These are phyloP conservation scores for Pythium brachiatum DNA, from an alignment of 352 stramenopile species.

Conservation along the genomic window DNA sequence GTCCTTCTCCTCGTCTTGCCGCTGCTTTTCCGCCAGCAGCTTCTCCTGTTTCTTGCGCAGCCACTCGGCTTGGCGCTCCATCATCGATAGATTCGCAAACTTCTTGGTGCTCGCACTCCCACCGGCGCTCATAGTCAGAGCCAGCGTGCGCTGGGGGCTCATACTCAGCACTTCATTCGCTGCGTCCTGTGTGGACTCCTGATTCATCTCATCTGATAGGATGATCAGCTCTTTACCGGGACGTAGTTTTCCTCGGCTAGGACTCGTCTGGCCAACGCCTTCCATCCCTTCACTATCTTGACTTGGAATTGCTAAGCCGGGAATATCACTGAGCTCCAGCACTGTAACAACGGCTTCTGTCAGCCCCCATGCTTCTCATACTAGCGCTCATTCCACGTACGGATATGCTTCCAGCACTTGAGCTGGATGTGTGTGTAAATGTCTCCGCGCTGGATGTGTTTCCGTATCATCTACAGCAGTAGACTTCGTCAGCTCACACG, in stretches of 20 bases:
- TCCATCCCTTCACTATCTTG: slow-evolving; percentile 14
- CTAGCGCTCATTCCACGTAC: slow-evolving; percentile 25
- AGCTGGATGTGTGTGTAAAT: slow-evolving; percentile 56
- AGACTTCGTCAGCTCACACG: neutral
- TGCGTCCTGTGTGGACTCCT: slow-evolving; percentile 14
- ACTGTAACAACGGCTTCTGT: slow-evolving; percentile 26
- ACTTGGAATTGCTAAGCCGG: slow-evolving; percentile 24
- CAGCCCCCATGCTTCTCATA: too few relatives aligned
- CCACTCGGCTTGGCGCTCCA: slow-evolving; percentile 80
- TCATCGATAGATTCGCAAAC: slow-evolving; percentile 67
- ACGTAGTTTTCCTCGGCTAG: slow-evolving; percentile 68
- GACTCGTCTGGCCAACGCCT: slow-evolving; percentile 34
- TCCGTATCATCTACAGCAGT: slow-evolving; percentile 51
- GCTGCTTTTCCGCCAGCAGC: slow-evolving; percentile 54
- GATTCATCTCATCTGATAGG: slow-evolving; percentile 45
- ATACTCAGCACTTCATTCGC: slow-evolving; percentile 8
- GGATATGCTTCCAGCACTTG: slow-evolving; percentile 81
- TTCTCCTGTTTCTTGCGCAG: slow-evolving; percentile 78
- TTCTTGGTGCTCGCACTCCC: slow-evolving; percentile 30
- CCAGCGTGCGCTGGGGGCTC: slow-evolving; percentile 6
- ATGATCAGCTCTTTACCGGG: slow-evolving; percentile 79
- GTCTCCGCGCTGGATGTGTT: slow-evolving; percentile 67
- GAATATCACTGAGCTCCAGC: slow-evolving; percentile 67
- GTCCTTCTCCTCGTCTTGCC: slow-evolving; percentile 67
- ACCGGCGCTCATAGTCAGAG: neutral